Evolutionary conservation across 2,329 filamentous ascomycete genomes (phyloP), one percentile per base, ranked within the genome.

Genomic region (Fusarium sp.): DNA sequence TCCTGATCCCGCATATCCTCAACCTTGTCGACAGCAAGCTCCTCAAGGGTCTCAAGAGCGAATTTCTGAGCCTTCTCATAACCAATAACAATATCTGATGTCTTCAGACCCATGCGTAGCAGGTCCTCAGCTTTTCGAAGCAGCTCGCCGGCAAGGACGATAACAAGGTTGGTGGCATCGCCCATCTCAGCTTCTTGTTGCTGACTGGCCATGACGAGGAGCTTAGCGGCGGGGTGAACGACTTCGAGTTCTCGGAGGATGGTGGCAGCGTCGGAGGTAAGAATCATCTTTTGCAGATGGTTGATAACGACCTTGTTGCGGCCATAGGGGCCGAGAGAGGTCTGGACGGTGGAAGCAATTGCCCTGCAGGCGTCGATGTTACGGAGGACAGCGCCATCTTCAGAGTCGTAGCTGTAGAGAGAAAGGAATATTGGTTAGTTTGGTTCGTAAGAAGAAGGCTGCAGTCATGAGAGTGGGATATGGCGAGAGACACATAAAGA

Each of bases 221-320:
- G 87, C 85, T 99, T 99, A 53, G 96, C 97, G 61, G 96, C 96
- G 68, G 97, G 96, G 84, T 99, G 96, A 59, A 99, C 94, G 69
- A 99, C 96, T 78, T 99, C 96, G 81, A 99, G 90, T 84, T 99
- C 97, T 78, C 94, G 91, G 75, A 99, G 88, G 79, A 99, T 99
- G 44, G 96, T 98, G 72, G 96, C 96, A 71, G 96, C 96, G 79
- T 99, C 96, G 65, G 94, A 98, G 75, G 97, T 99, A 71, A 99
- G 87, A 76, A 98, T 97, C 96, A 99, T 98, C 88, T 99, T 99
- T 82, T 97, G 93, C 69, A 99, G 88, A 84, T 99, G 97, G 86
- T 99, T 99, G 87, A 99, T 98, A 84, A 99, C 93, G 79, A 99
- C 94, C 86, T 99, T 99, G 87, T 99, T 99, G 82, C 96, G 93